phyloP scores from a whole-genome alignment of 257 asterid genomes.

The Avicennia marina region DNA sequence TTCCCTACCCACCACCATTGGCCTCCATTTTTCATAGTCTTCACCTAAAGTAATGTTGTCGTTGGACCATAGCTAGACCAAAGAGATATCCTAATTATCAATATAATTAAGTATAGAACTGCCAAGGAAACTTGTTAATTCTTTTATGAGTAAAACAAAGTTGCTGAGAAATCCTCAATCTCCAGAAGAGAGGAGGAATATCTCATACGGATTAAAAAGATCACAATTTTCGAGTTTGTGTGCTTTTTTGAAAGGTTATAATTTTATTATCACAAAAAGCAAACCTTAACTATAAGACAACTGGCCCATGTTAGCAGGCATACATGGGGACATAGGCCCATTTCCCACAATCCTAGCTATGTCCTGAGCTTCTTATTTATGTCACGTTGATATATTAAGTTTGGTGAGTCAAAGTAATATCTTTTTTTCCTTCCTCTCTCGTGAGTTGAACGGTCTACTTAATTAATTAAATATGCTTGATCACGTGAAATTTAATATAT shows the following conservation, averaged over 20 bases:
- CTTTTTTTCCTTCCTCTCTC: constrained; percentile 4
- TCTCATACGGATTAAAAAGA: constrained; percentile 14
- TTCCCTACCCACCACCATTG: constrained; percentile 30
- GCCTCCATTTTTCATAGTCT: constrained; percentile 14
- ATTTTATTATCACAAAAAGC: too few species aligned
- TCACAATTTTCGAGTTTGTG: too few species aligned
- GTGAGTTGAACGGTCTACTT: constrained; percentile 14
- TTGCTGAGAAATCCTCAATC: constrained; percentile 3
- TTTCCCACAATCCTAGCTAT: too few species aligned
- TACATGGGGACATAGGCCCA: too few species aligned
- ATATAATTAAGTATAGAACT: neutral
- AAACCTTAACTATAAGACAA: too few species aligned
- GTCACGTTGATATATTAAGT: constrained; percentile 15
- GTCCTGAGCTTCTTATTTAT: too few species aligned
- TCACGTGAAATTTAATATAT: too few species aligned
- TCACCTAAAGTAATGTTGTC: constrained; percentile 18
- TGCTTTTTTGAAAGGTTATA: too few species aligned
- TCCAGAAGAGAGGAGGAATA: constrained; percentile 22
- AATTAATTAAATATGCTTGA: too few species aligned
- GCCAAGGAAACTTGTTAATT: neutral
- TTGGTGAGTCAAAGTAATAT: constrained; percentile 24
- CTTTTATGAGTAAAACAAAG: neutral
- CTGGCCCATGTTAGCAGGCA: too few species aligned
- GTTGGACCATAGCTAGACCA: constrained; percentile 17
- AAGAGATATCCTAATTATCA: neutral